Conservation (phyloP, 208 protist genomes). For the Zelonia costaricensis region DNA sequence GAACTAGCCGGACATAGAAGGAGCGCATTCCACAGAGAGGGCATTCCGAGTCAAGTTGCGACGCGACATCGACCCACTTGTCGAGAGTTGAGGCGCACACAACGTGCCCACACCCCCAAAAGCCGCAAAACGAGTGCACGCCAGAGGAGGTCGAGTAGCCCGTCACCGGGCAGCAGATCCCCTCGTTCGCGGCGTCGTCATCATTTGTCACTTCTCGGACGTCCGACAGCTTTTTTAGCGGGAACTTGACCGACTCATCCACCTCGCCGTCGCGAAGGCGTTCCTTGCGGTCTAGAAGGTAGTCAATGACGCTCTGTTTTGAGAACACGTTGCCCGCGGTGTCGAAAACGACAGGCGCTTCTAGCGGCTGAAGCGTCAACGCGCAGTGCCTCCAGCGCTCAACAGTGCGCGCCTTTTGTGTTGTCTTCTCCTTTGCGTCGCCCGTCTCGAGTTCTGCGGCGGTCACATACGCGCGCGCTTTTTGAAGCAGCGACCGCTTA, state of each 20-base stretch:
- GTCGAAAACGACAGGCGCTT: constrained; percentile 68
- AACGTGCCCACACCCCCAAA: constrained; percentile 83
- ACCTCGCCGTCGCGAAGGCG: background rate
- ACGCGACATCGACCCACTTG: constrained; percentile 3
- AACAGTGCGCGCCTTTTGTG: constrained; percentile 11
- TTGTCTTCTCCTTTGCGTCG: constrained; percentile 20
- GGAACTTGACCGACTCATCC: background rate
- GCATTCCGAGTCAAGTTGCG: constrained; percentile 26
- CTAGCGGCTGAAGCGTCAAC: constrained; percentile 52
- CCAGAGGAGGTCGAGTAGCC: constrained; percentile 48
- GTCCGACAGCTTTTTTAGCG: constrained; percentile 49
- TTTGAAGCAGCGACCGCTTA: constrained; percentile 65
- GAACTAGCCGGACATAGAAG: constrained; percentile 40
- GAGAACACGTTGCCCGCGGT: constrained; percentile 61
- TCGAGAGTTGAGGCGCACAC: constrained; percentile 34
- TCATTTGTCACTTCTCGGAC: constrained; percentile 56
- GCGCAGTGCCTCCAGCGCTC: constrained; percentile 67
- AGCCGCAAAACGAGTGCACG: constrained; percentile 61
- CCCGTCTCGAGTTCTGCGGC: constrained; percentile 21
- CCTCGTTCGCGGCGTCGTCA: constrained; percentile 17
- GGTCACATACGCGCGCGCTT: constrained; percentile 46
- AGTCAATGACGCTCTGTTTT: constrained; percentile 64
- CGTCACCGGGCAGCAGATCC: constrained; percentile 64
- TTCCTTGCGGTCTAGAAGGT: constrained; percentile 38
- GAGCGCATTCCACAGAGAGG: constrained; percentile 40